A percentile compares a stretch with the other conserved stretches of the same genome.
Evolutionary conservation across 1,139 yeast genomes (phyloP).

Genomic region (Suhomyces bolitotheri): DNA sequence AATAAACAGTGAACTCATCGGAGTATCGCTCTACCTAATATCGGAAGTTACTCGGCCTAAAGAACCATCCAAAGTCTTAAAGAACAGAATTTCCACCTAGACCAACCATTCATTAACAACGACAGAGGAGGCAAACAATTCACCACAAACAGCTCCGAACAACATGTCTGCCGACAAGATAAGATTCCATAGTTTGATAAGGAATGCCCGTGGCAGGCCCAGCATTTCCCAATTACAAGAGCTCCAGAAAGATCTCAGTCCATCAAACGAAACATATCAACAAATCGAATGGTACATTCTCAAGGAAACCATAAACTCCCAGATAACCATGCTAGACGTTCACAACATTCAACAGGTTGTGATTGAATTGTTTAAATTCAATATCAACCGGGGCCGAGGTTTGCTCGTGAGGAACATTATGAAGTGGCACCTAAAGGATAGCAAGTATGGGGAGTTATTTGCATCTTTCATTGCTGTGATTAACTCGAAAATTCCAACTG

Average conservation of each 20-base stretch:
- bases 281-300: conserved; percentile 55
- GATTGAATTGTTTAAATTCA: conserved; percentile 51
- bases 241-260: background rate
- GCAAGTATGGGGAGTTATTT: conserved; percentile 47
- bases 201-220: conserved; percentile 1
- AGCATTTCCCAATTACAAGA: conserved; percentile 1
- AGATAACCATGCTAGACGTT: conserved; percentile 46
- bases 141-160: no score
- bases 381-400: conserved; percentile 63
- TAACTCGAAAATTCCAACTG: conserved; percentile 66
- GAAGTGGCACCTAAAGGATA: conserved; percentile 50
- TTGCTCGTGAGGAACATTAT: conserved; percentile 56
- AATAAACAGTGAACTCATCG: no score
- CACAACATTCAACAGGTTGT: conserved; percentile 51
- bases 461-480: conserved; percentile 61
- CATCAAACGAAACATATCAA: conserved; percentile 32
- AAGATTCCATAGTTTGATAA: background rate
- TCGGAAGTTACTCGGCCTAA: no score
- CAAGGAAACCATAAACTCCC: conserved; percentile 47
- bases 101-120: no score
- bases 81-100: no score
- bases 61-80: no score
- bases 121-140: no score
- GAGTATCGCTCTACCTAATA: no score
- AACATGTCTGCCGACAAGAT: no score